phyloP scores from a whole-genome alignment of 305 asterid species.

The Nicotiana rustica region DNA sequence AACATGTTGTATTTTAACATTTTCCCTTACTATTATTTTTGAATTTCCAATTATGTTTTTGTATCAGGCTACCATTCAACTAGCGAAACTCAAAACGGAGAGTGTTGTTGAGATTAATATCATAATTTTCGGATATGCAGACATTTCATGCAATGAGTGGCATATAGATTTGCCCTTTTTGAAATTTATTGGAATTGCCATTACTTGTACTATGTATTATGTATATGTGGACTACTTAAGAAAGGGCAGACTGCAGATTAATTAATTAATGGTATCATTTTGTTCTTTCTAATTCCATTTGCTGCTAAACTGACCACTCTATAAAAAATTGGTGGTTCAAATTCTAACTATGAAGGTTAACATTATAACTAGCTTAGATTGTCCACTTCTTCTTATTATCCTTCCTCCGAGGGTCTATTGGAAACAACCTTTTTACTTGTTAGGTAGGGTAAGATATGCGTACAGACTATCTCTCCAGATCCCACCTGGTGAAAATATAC shows the following conservation, averaged over 20 bases:
- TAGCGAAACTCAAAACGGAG: neutral
- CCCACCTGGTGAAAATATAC: no score
- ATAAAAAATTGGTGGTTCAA: no score
- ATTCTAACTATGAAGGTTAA: no score
- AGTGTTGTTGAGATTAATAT: neutral
- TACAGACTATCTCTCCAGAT: no score
- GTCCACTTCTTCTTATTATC: no score
- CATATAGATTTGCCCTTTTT: neutral
- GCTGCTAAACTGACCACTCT: neutral
- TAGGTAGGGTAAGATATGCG: no score
- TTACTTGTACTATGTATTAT: neutral
- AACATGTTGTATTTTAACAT: no score
- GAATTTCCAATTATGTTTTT: neutral
- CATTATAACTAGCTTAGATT: no score
- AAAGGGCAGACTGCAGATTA: neutral
- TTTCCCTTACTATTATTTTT: neutral
- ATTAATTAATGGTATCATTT: neutral
- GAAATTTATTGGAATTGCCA: neutral
- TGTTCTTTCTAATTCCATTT: no score
- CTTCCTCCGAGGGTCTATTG: no score
- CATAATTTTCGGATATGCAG: neutral
- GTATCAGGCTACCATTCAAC: slow-evolving; percentile 33
- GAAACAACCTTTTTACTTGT: no score
- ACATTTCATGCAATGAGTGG: slow-evolving; percentile 16
- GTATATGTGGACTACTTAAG: neutral